phyloP scores from a whole-genome alignment of 140 eudicot genomes.

The Erigeron philadelphicus region DNA sequence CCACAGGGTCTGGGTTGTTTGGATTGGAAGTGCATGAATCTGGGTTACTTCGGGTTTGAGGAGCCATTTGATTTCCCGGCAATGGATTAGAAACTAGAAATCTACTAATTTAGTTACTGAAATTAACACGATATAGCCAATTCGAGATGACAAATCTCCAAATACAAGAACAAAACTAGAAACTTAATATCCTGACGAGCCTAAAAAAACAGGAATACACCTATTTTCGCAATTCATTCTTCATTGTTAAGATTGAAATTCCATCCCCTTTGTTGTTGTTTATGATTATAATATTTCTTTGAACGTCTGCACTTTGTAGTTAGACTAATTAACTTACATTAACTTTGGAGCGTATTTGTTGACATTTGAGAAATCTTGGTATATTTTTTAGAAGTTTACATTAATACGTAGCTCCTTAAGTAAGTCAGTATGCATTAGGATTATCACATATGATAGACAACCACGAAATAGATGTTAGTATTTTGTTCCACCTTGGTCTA shows the following conservation, averaged over 20 bases:
- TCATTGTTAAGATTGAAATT: not conserved
- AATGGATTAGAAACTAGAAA: too few relatives aligned
- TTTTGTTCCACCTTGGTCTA: not conserved
- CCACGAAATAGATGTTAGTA: slow-evolving; percentile 1
- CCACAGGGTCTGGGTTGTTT: too few relatives aligned
- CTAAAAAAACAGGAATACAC: too few relatives aligned
- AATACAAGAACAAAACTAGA: too few relatives aligned
- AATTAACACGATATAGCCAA: too few relatives aligned
- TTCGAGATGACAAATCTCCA: too few relatives aligned
- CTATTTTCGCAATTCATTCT: not conserved
- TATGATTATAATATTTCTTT: not conserved
- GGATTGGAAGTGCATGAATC: too few relatives aligned
- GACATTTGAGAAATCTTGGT: slow-evolving; percentile 10
- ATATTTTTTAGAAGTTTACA: not conserved
- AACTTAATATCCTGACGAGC: too few relatives aligned
- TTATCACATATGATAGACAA: slow-evolving; percentile 5
- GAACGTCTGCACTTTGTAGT: not conserved
- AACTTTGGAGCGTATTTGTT: slow-evolving; percentile 8
- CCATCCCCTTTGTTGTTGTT: slow-evolving; percentile 1
- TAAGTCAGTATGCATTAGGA: not conserved
- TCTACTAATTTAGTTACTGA: too few relatives aligned
- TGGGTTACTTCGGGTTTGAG: too few relatives aligned
- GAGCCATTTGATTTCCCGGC: too few relatives aligned
- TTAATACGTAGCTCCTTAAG: not conserved
- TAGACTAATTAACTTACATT: slow-evolving; percentile 9